A percentile compares a stretch with the other conserved stretches of the same genome.
Conservation (phyloP, 805 yeast species). For the Cyberlindnera meyerae region DNA sequence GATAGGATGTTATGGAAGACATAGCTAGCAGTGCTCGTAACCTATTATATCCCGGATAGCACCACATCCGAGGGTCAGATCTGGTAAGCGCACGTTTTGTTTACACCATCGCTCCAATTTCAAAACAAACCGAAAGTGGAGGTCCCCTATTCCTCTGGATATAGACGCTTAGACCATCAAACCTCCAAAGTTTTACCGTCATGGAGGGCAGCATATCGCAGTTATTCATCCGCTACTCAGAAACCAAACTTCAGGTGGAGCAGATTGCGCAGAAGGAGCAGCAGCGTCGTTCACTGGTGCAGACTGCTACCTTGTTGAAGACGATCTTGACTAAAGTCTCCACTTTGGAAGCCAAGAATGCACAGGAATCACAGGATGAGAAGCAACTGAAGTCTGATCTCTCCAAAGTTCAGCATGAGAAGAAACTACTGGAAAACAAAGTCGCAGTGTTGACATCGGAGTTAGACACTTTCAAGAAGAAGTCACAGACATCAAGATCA, state of each 20-base stretch:
- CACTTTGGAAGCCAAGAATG: conserved; percentile 9
- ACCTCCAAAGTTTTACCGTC: too few relatives aligned
- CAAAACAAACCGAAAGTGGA: too few relatives aligned
- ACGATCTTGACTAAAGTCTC: conserved; percentile 18
- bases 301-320: conserved; percentile 17
- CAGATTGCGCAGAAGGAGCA: conserved; percentile 12
- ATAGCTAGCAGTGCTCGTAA: too few relatives aligned
- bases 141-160: too few relatives aligned
- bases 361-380: conserved; percentile 14
- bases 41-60: too few relatives aligned
- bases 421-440: conserved; percentile 21
- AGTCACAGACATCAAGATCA: conserved; percentile 9
- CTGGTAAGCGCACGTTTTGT: too few relatives aligned
- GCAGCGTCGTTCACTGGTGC: conserved; percentile 17
- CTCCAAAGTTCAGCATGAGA: conserved; percentile 19
- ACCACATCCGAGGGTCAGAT: too few relatives aligned
- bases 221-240: conserved; percentile 6
- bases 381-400: conserved; percentile 20
- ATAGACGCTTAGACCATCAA: too few relatives aligned
- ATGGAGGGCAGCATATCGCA: conserved; percentile 2
- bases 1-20: too few relatives aligned
- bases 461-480: conserved; percentile 25
- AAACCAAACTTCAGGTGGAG: conserved; percentile 5
- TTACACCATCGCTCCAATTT: too few relatives aligned
- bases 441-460: conserved; percentile 15